Percentiles rank a stretch among this genome's conserved stretches.
These are phyloP conservation scores for Cladosporium sp. DNA, from an alignment of 2,329 filamentous ascomycete genomes.

Conservation along the genomic window DNA sequence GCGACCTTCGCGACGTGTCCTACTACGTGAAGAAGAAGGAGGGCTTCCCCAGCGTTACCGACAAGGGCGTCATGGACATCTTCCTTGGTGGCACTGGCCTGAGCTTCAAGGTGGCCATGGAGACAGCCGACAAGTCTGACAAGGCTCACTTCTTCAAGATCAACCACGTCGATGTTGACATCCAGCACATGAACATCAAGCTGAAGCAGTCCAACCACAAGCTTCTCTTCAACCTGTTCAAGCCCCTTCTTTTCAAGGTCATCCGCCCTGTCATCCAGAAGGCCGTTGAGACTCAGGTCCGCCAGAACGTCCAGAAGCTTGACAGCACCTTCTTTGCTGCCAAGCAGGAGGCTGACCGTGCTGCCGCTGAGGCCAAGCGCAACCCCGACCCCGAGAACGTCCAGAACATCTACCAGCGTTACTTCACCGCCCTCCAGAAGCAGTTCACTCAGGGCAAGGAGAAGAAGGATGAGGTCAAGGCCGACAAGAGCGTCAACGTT, in stretches of 20 bases:
- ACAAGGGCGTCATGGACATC: constrained; percentile 83
- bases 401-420: constrained; percentile 81
- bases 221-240: constrained; percentile 76
- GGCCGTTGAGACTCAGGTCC: constrained; percentile 82
- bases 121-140: constrained; percentile 70
- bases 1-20: constrained; percentile 80
- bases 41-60: constrained; percentile 81
- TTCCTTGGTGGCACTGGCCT: constrained; percentile 81
- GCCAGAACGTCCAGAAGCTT: constrained; percentile 68
- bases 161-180: constrained; percentile 55
- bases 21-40: constrained; percentile 95
- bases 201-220: constrained; percentile 94
- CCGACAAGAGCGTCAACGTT: constrained; percentile 71
- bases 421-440: constrained; percentile 68
- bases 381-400: constrained; percentile 62
- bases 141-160: constrained; percentile 87
- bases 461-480: constrained; percentile 56
- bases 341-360: constrained; percentile 75
- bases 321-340: constrained; percentile 69
- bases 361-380: constrained; percentile 57
- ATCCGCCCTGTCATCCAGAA: constrained; percentile 81
- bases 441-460: constrained; percentile 68
- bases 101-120: constrained; percentile 84
- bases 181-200: constrained; percentile 56
- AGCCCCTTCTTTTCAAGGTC: constrained; percentile 77